Evolutionary conservation across 2,329 filamentous ascomycete genomes (phyloP).

Genomic region (Onygenales sp.): DNA sequence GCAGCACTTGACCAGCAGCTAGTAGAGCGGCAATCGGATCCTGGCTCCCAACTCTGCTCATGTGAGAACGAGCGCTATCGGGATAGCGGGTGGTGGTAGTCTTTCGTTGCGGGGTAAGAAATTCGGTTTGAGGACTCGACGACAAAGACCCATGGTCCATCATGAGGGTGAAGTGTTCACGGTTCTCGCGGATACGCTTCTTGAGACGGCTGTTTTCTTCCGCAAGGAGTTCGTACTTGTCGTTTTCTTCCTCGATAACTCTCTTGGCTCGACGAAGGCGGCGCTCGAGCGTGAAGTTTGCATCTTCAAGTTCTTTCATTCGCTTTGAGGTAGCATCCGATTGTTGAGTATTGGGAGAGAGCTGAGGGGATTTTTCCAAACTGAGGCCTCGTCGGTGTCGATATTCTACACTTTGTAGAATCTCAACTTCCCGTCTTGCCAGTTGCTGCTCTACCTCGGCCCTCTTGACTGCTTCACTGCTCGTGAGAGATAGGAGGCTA

Average conservation of each 20-base stretch:
- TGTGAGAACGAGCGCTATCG: constrained; percentile 29
- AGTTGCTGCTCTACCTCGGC: constrained; percentile 88
- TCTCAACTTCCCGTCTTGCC: constrained; percentile 78
- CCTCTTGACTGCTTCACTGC: constrained; percentile 72
- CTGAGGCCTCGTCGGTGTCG: constrained; percentile 52
- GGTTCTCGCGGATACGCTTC: constrained; percentile 77
- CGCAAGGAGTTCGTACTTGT: constrained; percentile 57
- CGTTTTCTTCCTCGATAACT: constrained; percentile 67
- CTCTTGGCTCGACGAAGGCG: constrained; percentile 66
- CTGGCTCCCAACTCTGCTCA: constrained; percentile 45
- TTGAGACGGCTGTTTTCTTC: constrained; percentile 72
- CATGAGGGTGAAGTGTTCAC: constrained; percentile 73
- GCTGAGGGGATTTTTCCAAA: constrained; percentile 34
- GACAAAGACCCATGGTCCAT: constrained; percentile 63
- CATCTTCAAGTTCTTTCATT: constrained; percentile 57
- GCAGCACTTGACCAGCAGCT: constrained; percentile 63
- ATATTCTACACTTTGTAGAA: constrained; percentile 65
- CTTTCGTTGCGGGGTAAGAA: constrained; percentile 34
- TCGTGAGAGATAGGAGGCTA: constrained; percentile 73
- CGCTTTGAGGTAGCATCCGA: constrained; percentile 41
- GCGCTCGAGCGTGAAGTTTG: constrained; percentile 54
- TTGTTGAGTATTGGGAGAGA: constrained; percentile 10
- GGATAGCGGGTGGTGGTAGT: constrained; percentile 28
- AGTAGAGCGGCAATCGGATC: constrained; percentile 69
- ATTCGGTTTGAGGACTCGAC: constrained; percentile 48